These are phyloP conservation scores for Penicillium polonicum DNA, from an alignment of 2,329 filamentous ascomycete genomes.

Conservation along the genomic window DNA sequence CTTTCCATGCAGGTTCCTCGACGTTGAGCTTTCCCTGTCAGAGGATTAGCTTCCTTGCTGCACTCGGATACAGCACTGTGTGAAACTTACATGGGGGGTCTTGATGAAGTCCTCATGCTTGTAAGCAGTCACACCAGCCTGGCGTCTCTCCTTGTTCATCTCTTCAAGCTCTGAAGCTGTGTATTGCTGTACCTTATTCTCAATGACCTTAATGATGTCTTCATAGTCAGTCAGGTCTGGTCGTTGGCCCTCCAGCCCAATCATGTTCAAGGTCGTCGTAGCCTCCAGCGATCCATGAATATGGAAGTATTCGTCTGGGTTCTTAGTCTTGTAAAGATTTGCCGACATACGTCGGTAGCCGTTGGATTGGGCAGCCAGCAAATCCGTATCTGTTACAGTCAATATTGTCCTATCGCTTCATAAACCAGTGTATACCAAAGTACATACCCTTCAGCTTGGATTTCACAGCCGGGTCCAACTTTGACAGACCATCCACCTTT, in stretches of 20 bases:
- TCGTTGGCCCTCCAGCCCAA: slow-evolving; percentile 62
- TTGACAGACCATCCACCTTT: slow-evolving; percentile 41
- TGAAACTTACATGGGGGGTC: slow-evolving; percentile 52
- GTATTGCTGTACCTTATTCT: slow-evolving; percentile 57
- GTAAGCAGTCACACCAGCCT: slow-evolving; percentile 61
- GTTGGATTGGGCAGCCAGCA: slow-evolving; percentile 68
- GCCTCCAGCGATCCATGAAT: slow-evolving; percentile 74
- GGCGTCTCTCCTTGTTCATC: slow-evolving; percentile 55
- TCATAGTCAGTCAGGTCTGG: slow-evolving; percentile 62
- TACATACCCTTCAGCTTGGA: slow-evolving; percentile 39
- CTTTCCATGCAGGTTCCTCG: slow-evolving; percentile 38
- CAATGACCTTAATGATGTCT: slow-evolving; percentile 60
- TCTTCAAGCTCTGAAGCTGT: slow-evolving; percentile 56
- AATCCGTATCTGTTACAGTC: slow-evolving; percentile 62
- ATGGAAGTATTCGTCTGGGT: slow-evolving; percentile 68
- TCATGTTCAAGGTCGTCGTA: slow-evolving; percentile 66
- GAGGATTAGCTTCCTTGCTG: background rate
- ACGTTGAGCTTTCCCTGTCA: slow-evolving; percentile 35
- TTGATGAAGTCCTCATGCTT: slow-evolving; percentile 60
- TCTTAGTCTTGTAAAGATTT: slow-evolving; percentile 68
- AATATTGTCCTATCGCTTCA: background rate
- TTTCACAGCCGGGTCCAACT: slow-evolving; percentile 39
- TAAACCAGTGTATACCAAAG: no score
- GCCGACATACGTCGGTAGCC: slow-evolving; percentile 70
- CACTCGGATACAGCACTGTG: background rate